Percentiles rank a stretch among this genome's conserved stretches.
These are phyloP conservation scores for Parasarocladium wereldwijsianum DNA, from an alignment of 2,329 filamentous ascomycete species.

Conservation along the genomic window DNA sequence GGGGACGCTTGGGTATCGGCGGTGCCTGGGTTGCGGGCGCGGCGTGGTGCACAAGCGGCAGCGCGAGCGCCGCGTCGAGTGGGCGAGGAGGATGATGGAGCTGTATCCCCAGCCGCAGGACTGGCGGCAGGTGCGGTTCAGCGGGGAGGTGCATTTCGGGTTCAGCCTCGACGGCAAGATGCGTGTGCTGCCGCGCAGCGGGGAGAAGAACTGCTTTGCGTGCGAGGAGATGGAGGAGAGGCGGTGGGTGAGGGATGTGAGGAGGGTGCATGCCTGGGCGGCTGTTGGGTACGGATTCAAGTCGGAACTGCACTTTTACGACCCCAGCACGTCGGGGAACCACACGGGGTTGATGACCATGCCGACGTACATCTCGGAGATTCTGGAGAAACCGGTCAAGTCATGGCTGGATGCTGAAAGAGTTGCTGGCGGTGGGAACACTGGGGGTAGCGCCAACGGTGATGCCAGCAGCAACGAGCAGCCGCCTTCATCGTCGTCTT, in stretches of 20 bases:
- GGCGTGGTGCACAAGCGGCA: slow-evolving; percentile 16
- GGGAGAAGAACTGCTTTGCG: slow-evolving; percentile 17
- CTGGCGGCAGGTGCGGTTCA: slow-evolving; percentile 20
- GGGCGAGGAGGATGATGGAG: slow-evolving; percentile 18
- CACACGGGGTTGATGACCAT: slow-evolving; percentile 16
- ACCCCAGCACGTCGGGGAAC: slow-evolving; percentile 19
- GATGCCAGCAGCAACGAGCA: no score
- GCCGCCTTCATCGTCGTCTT: no score
- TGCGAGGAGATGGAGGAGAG: slow-evolving; percentile 12
- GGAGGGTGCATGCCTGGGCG: slow-evolving; percentile 19
- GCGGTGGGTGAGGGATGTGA: slow-evolving; percentile 18
- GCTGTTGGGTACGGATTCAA: slow-evolving; percentile 21
- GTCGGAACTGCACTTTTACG: slow-evolving; percentile 22
- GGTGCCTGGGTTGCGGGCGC: slow-evolving; percentile 17
- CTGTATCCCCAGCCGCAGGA: slow-evolving; percentile 15
- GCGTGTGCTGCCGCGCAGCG: slow-evolving; percentile 18
- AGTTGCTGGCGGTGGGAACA: not conserved
- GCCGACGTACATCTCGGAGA: slow-evolving; percentile 18
- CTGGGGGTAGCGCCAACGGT: not conserved
- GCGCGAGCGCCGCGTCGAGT: slow-evolving; percentile 18
- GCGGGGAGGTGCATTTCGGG: slow-evolving; percentile 22
- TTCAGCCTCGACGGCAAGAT: slow-evolving; percentile 22
- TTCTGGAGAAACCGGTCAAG: slow-evolving; percentile 19
- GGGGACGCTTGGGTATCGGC: slow-evolving; percentile 20
- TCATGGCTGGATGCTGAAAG: slow-evolving; percentile 12